phyloP scores from a whole-genome alignment of 305 asterid genomes.

The Withania somnifera region DNA sequence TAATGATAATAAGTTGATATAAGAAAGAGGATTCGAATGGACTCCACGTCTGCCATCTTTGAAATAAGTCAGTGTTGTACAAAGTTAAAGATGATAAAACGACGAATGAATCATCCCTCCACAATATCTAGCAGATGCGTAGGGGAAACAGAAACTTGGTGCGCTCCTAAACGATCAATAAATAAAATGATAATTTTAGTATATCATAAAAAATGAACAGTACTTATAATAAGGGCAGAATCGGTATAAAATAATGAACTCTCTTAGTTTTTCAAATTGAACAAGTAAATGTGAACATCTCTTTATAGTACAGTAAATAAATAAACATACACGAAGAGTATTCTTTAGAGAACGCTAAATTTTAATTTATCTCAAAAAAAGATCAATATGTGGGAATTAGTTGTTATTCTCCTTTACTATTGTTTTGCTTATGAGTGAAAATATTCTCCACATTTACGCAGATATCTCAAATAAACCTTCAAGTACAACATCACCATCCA shows the following conservation, averaged over 20 bases:
- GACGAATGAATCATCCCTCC: slow-evolving; percentile 4
- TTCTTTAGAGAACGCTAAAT: not conserved
- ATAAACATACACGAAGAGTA: no score
- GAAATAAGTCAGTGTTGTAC: not conserved
- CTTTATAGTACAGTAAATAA: no score
- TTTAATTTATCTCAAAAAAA: no score
- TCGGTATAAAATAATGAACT: no score
- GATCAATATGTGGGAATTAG: not conserved
- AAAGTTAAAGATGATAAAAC: not conserved
- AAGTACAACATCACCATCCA: not conserved
- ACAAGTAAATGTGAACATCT: no score
- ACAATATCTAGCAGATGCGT: not conserved
- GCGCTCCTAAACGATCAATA: no score
- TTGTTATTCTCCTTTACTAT: not conserved
- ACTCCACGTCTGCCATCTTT: not conserved
- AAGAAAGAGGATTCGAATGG: not conserved
- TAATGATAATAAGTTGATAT: no score
- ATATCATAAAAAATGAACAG: no score
- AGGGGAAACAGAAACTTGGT: not conserved
- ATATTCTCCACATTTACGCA: not conserved
- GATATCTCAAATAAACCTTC: not conserved
- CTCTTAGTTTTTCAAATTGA: no score
- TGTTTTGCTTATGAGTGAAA: not conserved
- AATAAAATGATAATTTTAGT: no score
- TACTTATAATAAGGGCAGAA: no score